Evolutionary conservation across 192 early-diverging fungal species (phyloP).

Genomic region (Radiomyces spectabilis): DNA sequence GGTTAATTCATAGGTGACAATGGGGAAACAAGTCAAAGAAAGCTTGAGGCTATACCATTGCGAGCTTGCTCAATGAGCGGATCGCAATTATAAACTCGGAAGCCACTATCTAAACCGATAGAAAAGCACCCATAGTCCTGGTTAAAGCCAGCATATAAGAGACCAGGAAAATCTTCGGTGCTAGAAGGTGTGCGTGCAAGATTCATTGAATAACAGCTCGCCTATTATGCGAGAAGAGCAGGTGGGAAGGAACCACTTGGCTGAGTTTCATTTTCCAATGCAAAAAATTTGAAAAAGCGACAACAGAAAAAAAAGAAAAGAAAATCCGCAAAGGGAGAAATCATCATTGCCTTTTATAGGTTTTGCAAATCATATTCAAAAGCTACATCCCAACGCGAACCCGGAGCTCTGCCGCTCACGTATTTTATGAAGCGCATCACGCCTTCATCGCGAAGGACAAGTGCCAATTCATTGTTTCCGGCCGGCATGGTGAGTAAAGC

Average conservation of each 20-base stretch:
- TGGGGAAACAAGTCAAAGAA: neutral
- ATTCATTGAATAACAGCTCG: constrained; percentile 17
- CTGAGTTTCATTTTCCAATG: neutral
- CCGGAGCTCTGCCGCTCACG: constrained; percentile 64
- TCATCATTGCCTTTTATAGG: too few relatives aligned
- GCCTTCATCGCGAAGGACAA: constrained; percentile 69
- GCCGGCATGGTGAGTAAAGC: constrained; percentile 64
- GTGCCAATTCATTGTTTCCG: constrained; percentile 53
- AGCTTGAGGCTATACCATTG: constrained; percentile 41
- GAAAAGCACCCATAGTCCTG: constrained; percentile 83
- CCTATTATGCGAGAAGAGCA: neutral
- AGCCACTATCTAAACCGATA: constrained; percentile 72
- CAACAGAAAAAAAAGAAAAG: neutral
- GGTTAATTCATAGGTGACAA: neutral
- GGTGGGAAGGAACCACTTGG: neutral
- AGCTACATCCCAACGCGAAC: constrained; percentile 73
- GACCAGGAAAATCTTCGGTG: constrained; percentile 44
- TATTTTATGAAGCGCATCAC: constrained; percentile 79
- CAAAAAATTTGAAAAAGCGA: neutral
- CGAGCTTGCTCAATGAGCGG: constrained; percentile 79
- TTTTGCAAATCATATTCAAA: constrained; percentile 56
- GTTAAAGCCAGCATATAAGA: constrained; percentile 77
- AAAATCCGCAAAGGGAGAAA: neutral
- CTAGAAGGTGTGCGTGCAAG: constrained; percentile 35
- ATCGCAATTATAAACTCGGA: constrained; percentile 79